These are phyloP conservation scores for Babesia divergens DNA, from an alignment of 169 alveolate genomes.

Conservation along the genomic window DNA sequence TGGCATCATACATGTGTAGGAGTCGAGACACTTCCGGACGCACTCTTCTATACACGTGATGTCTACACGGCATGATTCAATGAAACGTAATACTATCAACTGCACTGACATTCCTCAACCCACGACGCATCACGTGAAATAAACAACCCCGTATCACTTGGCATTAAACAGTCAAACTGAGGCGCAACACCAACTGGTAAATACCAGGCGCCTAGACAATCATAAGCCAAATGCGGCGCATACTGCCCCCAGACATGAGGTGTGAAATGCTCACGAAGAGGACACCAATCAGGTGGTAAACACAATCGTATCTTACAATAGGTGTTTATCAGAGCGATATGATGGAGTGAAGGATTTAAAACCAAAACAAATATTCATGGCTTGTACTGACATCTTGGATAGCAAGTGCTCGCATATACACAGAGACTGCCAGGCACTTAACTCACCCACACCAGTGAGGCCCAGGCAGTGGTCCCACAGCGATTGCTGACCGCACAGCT, in stretches of 20 bases:
- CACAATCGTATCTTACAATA: neutral
- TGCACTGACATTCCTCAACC: neutral
- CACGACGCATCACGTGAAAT: no score
- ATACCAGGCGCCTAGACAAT: no score
- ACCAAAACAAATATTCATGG: conserved; percentile 34
- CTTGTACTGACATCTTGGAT: conserved; percentile 37
- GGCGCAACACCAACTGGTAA: no score
- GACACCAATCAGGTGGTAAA: neutral
- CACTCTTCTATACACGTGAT: conserved; percentile 48
- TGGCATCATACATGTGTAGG: conserved; percentile 70
- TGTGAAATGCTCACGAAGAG: neutral
- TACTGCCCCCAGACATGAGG: neutral
- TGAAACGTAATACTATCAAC: neutral
- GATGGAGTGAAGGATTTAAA: conserved; percentile 8
- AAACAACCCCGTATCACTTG: no score
- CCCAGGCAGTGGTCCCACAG: conserved; percentile 42
- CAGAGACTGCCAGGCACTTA: conserved; percentile 23
- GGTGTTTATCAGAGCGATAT: neutral
- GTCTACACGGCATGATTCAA: conserved; percentile 30
- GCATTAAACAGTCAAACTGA: no score
- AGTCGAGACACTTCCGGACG: conserved; percentile 64
- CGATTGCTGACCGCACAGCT: conserved; percentile 29
- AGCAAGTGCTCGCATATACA: conserved; percentile 15
- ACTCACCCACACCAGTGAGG: conserved; percentile 65
- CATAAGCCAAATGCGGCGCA: neutral